Evolutionary conservation across 1,284 basidiomycete species (phyloP).

Genomic region (Rhodotorula sp.): DNA sequence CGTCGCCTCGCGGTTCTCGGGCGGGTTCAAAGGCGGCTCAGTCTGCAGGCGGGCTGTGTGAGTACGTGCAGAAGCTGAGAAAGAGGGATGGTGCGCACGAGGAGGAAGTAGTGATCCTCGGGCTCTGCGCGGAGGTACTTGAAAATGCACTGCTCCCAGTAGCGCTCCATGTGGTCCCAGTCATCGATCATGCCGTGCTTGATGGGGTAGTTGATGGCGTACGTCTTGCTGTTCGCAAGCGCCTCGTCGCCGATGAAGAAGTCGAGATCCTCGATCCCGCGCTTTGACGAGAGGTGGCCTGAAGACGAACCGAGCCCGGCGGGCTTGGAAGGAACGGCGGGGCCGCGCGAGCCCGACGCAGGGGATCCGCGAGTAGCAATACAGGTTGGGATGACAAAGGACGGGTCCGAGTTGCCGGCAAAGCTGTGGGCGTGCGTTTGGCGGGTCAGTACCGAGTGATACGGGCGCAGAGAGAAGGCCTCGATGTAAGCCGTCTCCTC

Average conservation of each 20-base stretch:
- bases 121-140: slow-evolving; percentile 98
- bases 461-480: not conserved
- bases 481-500: not conserved
- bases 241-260: slow-evolving; percentile 99
- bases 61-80: not conserved
- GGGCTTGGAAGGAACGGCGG: slow-evolving; percentile 78
- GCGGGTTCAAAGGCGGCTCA: slow-evolving; percentile 95
- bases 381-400: slow-evolving; percentile 95
- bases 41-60: slow-evolving; percentile 61
- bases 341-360: slow-evolving; percentile 60
- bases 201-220: slow-evolving; percentile 95
- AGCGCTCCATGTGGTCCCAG: slow-evolving; percentile 99
- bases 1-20: slow-evolving; percentile 98
- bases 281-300: slow-evolving; percentile 83
- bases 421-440: slow-evolving; percentile 62
- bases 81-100: slow-evolving; percentile 62
- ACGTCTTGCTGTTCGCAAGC: slow-evolving; percentile 84
- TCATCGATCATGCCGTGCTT: slow-evolving; percentile 98
- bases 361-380: slow-evolving; percentile 71
- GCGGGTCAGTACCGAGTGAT: slow-evolving; percentile 6
- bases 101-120: slow-evolving; percentile 96
- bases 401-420: slow-evolving; percentile 98
- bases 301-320: slow-evolving; percentile 47
- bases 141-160: slow-evolving; percentile 99
- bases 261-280: slow-evolving; percentile 98